Conservation (phyloP, 768 basidiomycete species). For the Bullera alba region DNA sequence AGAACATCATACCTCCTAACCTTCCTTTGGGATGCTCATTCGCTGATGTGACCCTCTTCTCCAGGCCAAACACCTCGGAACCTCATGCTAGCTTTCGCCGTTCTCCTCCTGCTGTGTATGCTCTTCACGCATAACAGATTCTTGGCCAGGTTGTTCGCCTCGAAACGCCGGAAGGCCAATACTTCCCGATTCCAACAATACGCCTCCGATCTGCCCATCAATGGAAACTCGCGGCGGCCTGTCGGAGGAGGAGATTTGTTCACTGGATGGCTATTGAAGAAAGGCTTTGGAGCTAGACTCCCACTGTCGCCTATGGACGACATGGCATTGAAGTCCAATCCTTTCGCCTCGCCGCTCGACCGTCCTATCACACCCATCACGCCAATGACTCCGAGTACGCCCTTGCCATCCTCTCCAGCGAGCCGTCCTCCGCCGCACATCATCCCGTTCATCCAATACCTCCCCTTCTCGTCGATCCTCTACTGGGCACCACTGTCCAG, state of each 20-base stretch:
- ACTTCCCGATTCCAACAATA: not conserved
- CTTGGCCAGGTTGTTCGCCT: slow-evolving; percentile 39
- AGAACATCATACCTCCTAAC: no score
- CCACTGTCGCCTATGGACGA: not conserved
- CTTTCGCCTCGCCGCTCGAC: not conserved
- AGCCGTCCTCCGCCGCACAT: slow-evolving; percentile 33
- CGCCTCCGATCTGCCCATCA: not conserved
- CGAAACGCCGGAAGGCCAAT: slow-evolving; percentile 5
- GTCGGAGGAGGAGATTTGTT: slow-evolving; percentile 20
- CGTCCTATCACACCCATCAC: not conserved
- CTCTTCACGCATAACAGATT: slow-evolving; percentile 32
- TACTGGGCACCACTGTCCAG: slow-evolving; percentile 25
- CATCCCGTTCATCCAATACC: slow-evolving; percentile 12
- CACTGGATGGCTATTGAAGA: slow-evolving; percentile 22
- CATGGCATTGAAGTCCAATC: not conserved
- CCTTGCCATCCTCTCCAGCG: slow-evolving; percentile 1
- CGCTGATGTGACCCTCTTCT: not conserved
- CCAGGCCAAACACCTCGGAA: slow-evolving; percentile 23
- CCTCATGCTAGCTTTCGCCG: slow-evolving; percentile 26
- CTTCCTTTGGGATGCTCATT: no score
- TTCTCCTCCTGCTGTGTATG: slow-evolving; percentile 27
- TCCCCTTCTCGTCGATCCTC: slow-evolving; percentile 21
- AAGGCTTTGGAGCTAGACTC: not conserved
- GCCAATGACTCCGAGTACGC: slow-evolving; percentile 1
- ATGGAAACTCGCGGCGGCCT: not conserved